These are phyloP conservation scores for Tanacetum coccineum DNA, from an alignment of 129 eudicot genomes.

Conservation along the genomic window DNA sequence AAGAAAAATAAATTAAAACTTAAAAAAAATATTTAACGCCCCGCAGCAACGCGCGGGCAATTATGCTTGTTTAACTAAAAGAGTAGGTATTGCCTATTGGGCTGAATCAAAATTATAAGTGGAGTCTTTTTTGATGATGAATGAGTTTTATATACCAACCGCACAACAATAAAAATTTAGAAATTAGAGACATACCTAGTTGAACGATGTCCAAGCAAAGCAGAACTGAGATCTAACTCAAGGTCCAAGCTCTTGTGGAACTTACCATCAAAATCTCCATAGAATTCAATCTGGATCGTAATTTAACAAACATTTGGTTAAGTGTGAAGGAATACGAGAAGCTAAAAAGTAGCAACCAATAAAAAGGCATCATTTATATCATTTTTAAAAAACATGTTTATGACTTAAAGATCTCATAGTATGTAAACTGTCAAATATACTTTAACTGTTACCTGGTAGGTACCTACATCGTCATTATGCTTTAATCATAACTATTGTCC, in stretches of 20 bases:
- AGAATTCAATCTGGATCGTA: slow-evolving; percentile 67
- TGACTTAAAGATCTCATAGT: too few species aligned
- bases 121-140: not conserved
- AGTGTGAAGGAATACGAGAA: not conserved
- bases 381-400: too few species aligned
- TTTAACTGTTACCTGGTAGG: too few species aligned
- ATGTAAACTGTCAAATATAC: too few species aligned
- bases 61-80: too few species aligned
- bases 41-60: too few species aligned
- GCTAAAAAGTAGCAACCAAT: too few species aligned
- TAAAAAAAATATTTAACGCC: too few species aligned
- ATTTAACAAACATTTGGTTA: slow-evolving; percentile 1
- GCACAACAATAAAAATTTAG: not conserved
- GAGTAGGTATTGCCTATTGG: not conserved
- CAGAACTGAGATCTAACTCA: slow-evolving; percentile 71
- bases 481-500: too few species aligned
- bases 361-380: too few species aligned
- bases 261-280: slow-evolving; percentile 94
- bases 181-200: slow-evolving; percentile 51
- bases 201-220: slow-evolving; percentile 90
- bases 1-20: too few species aligned
- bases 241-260: slow-evolving; percentile 88
- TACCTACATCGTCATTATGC: too few species aligned
- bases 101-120: not conserved
- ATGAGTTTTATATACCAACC: not conserved